Percentiles rank a stretch among this genome's conserved stretches.
Conservation (phyloP, 192 early-diverging fungal species). For the Coemansia sp. region DNA sequence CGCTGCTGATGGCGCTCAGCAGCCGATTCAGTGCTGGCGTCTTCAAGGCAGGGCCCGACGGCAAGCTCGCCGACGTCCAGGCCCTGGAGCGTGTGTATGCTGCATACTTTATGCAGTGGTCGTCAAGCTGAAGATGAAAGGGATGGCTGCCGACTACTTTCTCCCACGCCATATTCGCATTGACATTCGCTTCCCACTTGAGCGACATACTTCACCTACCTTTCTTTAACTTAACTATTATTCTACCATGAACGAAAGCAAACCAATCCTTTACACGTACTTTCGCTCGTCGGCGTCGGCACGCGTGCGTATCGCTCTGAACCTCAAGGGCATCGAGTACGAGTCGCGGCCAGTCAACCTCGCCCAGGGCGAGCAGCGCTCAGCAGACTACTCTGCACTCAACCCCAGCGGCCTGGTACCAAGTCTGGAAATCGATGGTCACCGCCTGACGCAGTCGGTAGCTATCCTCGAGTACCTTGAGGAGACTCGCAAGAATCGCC, state of each 20-base stretch:
- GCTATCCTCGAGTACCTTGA: conserved; percentile 91
- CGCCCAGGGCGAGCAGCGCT: conserved; percentile 68
- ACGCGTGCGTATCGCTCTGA: conserved; percentile 74
- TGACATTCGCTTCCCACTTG: background rate
- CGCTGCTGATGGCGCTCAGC: conserved; percentile 26
- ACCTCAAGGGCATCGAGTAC: conserved; percentile 74
- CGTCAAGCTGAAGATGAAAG: background rate
- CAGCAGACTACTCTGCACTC: conserved; percentile 57
- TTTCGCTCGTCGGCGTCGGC: conserved; percentile 74
- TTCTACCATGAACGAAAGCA: background rate
- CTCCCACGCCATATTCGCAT: background rate
- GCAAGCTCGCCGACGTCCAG: conserved; percentile 24
- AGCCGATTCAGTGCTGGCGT: conserved; percentile 40
- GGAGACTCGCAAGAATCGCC: conserved; percentile 64
- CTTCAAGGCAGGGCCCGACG: conserved; percentile 30
- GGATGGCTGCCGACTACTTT: background rate
- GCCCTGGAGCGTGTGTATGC: conserved; percentile 40
- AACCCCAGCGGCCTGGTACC: conserved; percentile 76
- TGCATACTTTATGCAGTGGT: conserved; percentile 42
- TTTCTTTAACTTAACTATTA: background rate
- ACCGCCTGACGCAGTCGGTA: conserved; percentile 61
- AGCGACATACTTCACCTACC: background rate
- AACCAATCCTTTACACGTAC: conserved; percentile 70
- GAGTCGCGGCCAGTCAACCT: conserved; percentile 68
- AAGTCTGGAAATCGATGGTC: conserved; percentile 60